Evolutionary conservation across 768 basidiomycete genomes (phyloP).

Genomic region (Collybia nuda): DNA sequence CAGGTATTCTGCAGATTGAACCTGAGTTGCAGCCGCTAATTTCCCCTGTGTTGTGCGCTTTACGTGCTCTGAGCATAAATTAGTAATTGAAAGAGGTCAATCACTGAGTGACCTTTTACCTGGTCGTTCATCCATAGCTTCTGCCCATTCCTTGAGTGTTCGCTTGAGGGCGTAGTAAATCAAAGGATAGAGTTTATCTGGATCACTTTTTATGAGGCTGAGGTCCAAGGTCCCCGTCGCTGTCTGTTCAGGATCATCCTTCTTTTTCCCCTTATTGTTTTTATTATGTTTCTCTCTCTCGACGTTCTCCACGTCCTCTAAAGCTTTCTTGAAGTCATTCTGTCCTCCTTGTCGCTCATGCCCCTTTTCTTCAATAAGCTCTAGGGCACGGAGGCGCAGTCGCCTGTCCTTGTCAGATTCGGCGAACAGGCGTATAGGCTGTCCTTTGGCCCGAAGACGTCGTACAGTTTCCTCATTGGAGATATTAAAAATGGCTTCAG

Average conservation of each 20-base stretch:
- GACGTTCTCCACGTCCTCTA: slow-evolving; percentile 85
- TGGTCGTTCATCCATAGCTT: slow-evolving; percentile 91
- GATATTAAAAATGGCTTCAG: slow-evolving; percentile 75
- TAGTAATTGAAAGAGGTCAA: slow-evolving; percentile 2
- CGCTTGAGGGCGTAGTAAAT: slow-evolving; percentile 96
- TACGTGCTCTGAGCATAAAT: slow-evolving; percentile 58
- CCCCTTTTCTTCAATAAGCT: slow-evolving; percentile 91
- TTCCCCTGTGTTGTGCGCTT: slow-evolving; percentile 92
- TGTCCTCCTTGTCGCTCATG: slow-evolving; percentile 79
- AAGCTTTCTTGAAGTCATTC: slow-evolving; percentile 91
- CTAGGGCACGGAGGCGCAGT: slow-evolving; percentile 86
- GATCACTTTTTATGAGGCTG: slow-evolving; percentile 80
- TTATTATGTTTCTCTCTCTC: slow-evolving; percentile 66
- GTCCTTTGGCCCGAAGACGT: slow-evolving; percentile 85
- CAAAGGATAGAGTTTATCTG: slow-evolving; percentile 93
- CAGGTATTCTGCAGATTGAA: slow-evolving; percentile 93
- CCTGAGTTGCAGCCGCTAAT: slow-evolving; percentile 91
- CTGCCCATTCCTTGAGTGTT: slow-evolving; percentile 94
- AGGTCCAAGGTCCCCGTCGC: slow-evolving; percentile 72
- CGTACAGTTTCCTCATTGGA: slow-evolving; percentile 92
- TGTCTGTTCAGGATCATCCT: slow-evolving; percentile 57
- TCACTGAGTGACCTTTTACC: slow-evolving; percentile 43
- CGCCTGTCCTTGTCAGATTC: slow-evolving; percentile 94
- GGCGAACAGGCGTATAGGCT: slow-evolving; percentile 93
- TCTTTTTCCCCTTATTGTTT: slow-evolving; percentile 60